These are phyloP conservation scores for Lobulomyces angularis DNA, from an alignment of 192 early-diverging fungal species.

Conservation along the genomic window DNA sequence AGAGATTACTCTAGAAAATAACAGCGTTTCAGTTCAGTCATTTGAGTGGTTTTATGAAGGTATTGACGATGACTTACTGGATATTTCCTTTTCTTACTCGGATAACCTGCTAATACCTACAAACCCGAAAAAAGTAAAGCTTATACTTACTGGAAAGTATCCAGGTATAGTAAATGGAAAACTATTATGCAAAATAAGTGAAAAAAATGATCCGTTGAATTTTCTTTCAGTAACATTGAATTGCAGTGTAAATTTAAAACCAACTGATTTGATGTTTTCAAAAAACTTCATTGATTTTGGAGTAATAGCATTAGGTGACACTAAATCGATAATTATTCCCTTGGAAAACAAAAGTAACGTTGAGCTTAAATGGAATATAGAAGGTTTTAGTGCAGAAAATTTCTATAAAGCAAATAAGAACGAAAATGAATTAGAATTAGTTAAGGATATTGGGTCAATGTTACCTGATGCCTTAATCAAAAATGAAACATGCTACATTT, in stretches of 20 bases:
- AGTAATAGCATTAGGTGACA: slow-evolving; percentile 23
- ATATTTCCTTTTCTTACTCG: too few species aligned
- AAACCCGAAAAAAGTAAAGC: slow-evolving; percentile 1
- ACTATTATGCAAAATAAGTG: background rate
- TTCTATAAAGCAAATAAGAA: slow-evolving; percentile 3
- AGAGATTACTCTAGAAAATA: slow-evolving; percentile 16
- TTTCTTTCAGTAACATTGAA: slow-evolving; percentile 14
- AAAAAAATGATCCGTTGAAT: too few species aligned
- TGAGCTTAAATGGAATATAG: slow-evolving; percentile 11
- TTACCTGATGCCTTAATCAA: too few species aligned
- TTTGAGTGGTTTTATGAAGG: slow-evolving; percentile 16
- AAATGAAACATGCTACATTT: slow-evolving; percentile 18
- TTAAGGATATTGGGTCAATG: too few species aligned
- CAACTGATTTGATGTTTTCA: slow-evolving; percentile 16
- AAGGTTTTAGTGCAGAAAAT: background rate
- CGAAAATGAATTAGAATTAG: background rate
- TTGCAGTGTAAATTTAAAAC: slow-evolving; percentile 12
- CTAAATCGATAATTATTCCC: slow-evolving; percentile 12
- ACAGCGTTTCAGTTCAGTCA: slow-evolving; percentile 21
- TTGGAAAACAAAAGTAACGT: slow-evolving; percentile 19
- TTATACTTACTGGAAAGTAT: slow-evolving; percentile 4
- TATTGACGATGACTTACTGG: slow-evolving; percentile 12
- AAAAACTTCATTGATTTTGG: slow-evolving; percentile 29
- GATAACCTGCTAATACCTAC: too few species aligned
- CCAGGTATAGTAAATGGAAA: slow-evolving; percentile 10